These are phyloP conservation scores for Picea sitchensis DNA, from an alignment of 75 land plant species.

Conservation along the genomic window DNA sequence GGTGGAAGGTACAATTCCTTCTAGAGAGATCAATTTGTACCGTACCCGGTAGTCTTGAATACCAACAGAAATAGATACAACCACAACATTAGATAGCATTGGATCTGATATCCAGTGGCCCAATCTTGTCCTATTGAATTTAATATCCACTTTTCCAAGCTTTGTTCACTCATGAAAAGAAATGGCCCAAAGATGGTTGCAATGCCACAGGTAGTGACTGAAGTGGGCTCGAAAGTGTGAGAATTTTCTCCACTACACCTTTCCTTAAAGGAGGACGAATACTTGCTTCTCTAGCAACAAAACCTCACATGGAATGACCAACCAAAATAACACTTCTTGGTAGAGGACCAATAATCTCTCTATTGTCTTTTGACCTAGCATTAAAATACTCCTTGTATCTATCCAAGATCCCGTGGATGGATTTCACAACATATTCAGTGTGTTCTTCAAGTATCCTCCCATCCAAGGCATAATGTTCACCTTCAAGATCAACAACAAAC, in stretches of 20 bases:
- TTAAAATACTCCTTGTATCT: conserved; percentile 68
- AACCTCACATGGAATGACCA: conserved; percentile 99
- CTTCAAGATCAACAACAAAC: conserved; percentile 98
- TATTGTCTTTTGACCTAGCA: conserved; percentile 53
- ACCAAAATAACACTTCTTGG: conserved; percentile 93
- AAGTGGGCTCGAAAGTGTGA: conserved; percentile 95
- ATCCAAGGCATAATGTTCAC: conserved; percentile 99
- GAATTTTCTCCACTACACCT: conserved; percentile 76
- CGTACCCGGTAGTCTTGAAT: conserved; percentile 87
- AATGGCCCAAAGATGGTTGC: conserved; percentile 93
- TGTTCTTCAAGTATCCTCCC: conserved; percentile 96
- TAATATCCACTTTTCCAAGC: conserved; percentile 82
- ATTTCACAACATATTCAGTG: conserved; percentile 94
- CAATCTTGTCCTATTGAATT: conserved; percentile 23
- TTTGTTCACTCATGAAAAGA: conserved; percentile 65
- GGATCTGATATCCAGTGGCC: conserved; percentile 45
- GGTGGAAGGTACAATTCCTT: too few relatives aligned
- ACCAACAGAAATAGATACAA: conserved; percentile 88
- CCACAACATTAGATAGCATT: conserved; percentile 64
- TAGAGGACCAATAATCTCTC: conserved; percentile 42
- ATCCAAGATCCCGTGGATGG: conserved; percentile 90
- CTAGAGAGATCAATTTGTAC: too few relatives aligned
- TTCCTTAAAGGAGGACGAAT: conserved; percentile 80
- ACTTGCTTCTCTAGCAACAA: conserved; percentile 95
- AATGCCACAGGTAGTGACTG: conserved; percentile 89